These are phyloP conservation scores for Ambrosia hybrid DNA, from an alignment of 140 eudicot genomes.

Conservation along the genomic window DNA sequence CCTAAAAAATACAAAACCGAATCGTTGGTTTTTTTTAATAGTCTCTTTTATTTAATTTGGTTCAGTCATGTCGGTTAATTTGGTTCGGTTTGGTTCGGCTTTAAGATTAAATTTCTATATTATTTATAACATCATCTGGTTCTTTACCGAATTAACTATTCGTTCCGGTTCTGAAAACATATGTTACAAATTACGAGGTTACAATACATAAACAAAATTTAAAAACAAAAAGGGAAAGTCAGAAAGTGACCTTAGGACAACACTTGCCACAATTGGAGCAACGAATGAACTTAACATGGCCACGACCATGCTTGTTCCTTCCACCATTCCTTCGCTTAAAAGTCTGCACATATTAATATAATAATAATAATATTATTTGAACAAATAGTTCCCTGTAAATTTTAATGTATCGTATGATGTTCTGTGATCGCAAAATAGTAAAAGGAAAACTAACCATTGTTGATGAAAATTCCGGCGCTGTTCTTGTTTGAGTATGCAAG, in stretches of 20 bases:
- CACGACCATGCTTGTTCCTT: slow-evolving; percentile 92
- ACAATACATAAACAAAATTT: background rate
- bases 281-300: slow-evolving; percentile 77
- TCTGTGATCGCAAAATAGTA: background rate
- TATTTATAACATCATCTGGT: too few relatives aligned
- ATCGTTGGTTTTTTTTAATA: too few relatives aligned
- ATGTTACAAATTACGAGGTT: too few relatives aligned
- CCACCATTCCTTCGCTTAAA: slow-evolving; percentile 90
- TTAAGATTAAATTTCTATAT: too few relatives aligned
- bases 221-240: background rate
- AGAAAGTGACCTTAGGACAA: slow-evolving; percentile 69
- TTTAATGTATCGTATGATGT: background rate
- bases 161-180: too few relatives aligned
- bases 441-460: slow-evolving; percentile 22
- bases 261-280: slow-evolving; percentile 91
- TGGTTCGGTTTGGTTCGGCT: too few relatives aligned
- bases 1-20: too few relatives aligned
- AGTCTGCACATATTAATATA: slow-evolving; percentile 52
- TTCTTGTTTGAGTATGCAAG: background rate
- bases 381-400: background rate
- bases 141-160: too few relatives aligned
- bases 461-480: slow-evolving; percentile 25
- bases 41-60: too few relatives aligned
- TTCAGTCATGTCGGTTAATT: too few relatives aligned
- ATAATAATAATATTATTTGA: background rate